These are phyloP conservation scores for Suillus cothurnatus DNA, from an alignment of 768 basidiomycete genomes.

Conservation along the genomic window DNA sequence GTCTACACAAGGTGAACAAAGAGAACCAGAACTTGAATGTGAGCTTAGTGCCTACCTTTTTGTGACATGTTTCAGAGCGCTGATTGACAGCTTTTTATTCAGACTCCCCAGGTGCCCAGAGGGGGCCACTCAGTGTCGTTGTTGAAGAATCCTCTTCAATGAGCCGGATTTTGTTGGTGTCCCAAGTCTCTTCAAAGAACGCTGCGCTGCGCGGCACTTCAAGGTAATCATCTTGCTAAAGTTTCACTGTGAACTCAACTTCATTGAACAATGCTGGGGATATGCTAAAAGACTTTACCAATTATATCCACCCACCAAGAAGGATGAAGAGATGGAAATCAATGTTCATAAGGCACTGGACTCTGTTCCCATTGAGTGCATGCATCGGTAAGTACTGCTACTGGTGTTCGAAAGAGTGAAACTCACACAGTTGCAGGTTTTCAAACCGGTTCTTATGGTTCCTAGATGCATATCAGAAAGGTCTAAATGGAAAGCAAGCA, in stretches of 20 bases:
- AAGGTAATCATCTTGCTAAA: background rate
- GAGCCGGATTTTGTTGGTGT: no score
- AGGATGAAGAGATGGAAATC: slow-evolving; percentile 34
- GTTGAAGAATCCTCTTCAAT: no score
- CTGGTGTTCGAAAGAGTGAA: background rate
- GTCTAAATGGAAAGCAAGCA: slow-evolving; percentile 22
- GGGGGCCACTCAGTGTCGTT: no score
- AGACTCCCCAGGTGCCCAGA: no score
- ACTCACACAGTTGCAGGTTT: slow-evolving; percentile 7
- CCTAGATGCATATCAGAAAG: slow-evolving; percentile 25
- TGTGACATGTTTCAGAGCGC: background rate
- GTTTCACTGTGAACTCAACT: background rate
- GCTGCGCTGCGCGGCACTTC: background rate
- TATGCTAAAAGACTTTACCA: slow-evolving; percentile 37
- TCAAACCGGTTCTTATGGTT: slow-evolving; percentile 14
- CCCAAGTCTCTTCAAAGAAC: background rate
- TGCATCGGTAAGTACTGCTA: slow-evolving; percentile 18
- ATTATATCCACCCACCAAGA: slow-evolving; percentile 24
- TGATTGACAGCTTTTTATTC: no score
- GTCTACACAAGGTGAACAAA: background rate
- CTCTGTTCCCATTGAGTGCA: slow-evolving; percentile 23
- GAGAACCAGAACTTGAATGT: background rate
- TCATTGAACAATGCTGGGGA: background rate
- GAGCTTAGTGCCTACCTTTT: background rate
- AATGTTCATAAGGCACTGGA: slow-evolving; percentile 35